These are phyloP conservation scores for Penicillium capsulatum DNA, from an alignment of 2,329 filamentous ascomycete genomes.

Conservation along the genomic window DNA sequence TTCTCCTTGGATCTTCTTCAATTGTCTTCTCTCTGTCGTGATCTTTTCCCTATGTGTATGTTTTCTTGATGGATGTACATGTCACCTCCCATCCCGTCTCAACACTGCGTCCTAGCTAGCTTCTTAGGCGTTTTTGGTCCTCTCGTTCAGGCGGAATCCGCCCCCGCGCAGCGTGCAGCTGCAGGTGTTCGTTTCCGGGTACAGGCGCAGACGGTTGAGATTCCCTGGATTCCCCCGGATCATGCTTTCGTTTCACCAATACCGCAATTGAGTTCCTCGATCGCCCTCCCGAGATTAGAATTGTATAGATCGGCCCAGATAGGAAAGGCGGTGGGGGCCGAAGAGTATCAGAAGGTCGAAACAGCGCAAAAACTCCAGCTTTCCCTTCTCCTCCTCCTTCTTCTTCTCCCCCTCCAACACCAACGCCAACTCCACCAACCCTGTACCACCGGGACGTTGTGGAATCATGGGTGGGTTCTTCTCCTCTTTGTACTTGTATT, in stretches of 20 bases:
- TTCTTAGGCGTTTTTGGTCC: slow-evolving; percentile 19
- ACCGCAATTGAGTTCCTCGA: too few relatives aligned
- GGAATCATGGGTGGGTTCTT: slow-evolving; percentile 24
- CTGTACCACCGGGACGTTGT: slow-evolving; percentile 3
- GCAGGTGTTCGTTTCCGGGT: slow-evolving; percentile 19
- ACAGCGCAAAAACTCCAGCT: background rate
- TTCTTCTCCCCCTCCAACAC: slow-evolving; percentile 8
- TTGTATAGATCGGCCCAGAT: too few relatives aligned
- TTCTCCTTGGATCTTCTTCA: background rate
- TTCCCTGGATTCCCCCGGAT: background rate
- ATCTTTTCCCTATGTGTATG: slow-evolving; percentile 9
- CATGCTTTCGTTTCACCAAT: background rate
- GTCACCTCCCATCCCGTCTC: background rate
- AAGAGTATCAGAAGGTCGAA: slow-evolving; percentile 2
- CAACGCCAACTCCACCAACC: slow-evolving; percentile 2
- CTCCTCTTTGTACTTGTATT: slow-evolving; percentile 14
- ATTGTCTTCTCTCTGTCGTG: background rate
- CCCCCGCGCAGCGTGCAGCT: slow-evolving; percentile 3
- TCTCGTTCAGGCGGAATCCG: slow-evolving; percentile 6
- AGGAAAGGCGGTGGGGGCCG: slow-evolving; percentile 2
- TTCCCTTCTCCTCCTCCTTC: slow-evolving; percentile 6
- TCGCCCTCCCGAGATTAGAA: too few relatives aligned
- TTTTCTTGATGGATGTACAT: background rate
- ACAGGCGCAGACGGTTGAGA: slow-evolving; percentile 7
- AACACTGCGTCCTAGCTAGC: slow-evolving; percentile 12